A percentile compares a stretch with the other conserved stretches of the same genome.
Conservation (phyloP, 2,329 filamentous ascomycete species). For the Paraphoma sp. region DNA sequence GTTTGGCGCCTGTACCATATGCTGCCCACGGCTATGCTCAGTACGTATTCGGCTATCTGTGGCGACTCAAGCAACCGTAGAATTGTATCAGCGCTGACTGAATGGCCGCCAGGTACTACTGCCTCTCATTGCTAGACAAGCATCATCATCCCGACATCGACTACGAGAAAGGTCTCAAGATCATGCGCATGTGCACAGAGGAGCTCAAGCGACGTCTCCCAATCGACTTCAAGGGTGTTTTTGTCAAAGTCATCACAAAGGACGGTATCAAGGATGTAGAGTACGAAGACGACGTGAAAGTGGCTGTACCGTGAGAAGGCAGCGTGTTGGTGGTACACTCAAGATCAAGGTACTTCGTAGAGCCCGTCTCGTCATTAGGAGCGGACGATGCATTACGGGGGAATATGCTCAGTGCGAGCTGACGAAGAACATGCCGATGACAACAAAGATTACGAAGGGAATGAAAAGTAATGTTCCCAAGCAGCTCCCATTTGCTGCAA, state of each 20-base stretch:
- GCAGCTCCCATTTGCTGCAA: neutral
- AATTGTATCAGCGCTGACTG: neutral
- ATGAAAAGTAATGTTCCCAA: conserved; percentile 1
- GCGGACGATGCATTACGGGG: neutral
- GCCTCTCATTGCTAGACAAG: conserved; percentile 95
- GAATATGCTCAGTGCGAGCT: neutral
- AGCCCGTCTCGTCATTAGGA: neutral
- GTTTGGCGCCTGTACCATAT: conserved; percentile 86
- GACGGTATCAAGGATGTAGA: conserved; percentile 87
- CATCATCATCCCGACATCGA: conserved; percentile 96
- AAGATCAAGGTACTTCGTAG: neutral
- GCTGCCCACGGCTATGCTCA: conserved; percentile 98
- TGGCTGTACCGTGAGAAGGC: conserved; percentile 62
- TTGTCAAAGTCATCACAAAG: conserved; percentile 93
- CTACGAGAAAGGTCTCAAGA: conserved; percentile 87
- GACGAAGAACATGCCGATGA: conserved; percentile 3
- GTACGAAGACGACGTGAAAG: conserved; percentile 81
- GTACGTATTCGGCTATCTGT: conserved; percentile 58
- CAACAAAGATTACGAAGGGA: neutral
- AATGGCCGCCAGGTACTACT: conserved; percentile 78
- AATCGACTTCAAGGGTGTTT: conserved; percentile 97
- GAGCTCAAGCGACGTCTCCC: conserved; percentile 96
- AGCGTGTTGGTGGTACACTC: neutral
- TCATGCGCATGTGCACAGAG: conserved; percentile 93
- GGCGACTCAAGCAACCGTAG: neutral